Evolutionary conservation across 78 protist genomes (phyloP).

Genomic region (Creolimax fragrantissima): DNA sequence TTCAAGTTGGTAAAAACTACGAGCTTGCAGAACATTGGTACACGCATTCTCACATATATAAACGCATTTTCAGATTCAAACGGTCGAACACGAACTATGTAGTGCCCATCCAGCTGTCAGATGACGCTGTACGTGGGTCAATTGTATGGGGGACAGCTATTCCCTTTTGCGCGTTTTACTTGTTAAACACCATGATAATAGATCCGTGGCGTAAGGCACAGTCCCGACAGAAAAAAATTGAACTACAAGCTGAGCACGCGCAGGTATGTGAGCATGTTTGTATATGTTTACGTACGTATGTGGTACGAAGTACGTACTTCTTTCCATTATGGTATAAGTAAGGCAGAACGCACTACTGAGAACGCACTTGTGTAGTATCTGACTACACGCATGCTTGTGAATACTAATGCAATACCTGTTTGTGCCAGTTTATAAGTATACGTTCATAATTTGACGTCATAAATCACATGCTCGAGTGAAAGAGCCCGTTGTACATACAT

Average conservation of each 20-base stretch:
- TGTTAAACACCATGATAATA: not conserved
- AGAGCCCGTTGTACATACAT: no score
- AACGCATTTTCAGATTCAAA: not conserved
- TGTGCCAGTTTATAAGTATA: no score
- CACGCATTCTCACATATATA: not conserved
- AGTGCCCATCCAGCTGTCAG: not conserved
- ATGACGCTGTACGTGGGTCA: not conserved
- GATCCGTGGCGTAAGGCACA: not conserved
- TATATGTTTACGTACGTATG: not conserved
- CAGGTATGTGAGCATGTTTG: not conserved
- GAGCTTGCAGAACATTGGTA: no score
- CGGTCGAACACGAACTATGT: not conserved
- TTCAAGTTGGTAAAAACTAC: no score
- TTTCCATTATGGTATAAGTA: no score
- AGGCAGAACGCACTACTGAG: no score
- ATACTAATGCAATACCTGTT: no score
- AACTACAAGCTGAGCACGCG: not conserved
- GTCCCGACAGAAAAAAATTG: not conserved
- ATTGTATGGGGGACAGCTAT: not conserved
- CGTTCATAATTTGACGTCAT: no score
- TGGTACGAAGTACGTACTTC: no score
- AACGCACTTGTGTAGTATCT: no score
- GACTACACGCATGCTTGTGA: no score
- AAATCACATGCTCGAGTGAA: no score
- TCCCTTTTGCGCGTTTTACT: not conserved